Conservation (phyloP, 805 yeast genomes). For the Danielia oregonensis region DNA sequence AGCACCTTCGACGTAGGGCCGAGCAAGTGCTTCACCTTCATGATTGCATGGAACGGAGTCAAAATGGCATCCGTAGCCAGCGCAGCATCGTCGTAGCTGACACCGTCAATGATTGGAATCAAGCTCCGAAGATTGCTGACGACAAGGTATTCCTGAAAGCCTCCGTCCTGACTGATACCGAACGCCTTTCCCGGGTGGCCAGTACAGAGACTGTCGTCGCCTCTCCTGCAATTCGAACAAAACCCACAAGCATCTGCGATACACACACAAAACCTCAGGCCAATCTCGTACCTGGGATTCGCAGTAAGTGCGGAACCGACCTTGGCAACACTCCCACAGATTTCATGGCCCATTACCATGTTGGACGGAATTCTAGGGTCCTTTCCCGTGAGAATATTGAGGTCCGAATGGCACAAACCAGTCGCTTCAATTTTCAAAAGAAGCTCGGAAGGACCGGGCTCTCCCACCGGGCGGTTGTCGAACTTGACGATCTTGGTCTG, state of each 20-base stretch:
- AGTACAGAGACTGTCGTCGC: constrained; percentile 30
- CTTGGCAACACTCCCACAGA: constrained; percentile 34
- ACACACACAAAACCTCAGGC: constrained; percentile 27
- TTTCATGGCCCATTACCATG: constrained; percentile 45
- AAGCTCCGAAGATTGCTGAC: constrained; percentile 32
- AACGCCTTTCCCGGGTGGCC: constrained; percentile 19
- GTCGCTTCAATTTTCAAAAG: constrained; percentile 40
- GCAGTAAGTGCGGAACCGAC: constrained; percentile 21
- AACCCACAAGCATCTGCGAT: constrained; percentile 33
- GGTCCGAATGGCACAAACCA: constrained; percentile 43
- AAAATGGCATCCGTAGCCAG: constrained; percentile 40
- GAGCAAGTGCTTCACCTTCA: constrained; percentile 26
- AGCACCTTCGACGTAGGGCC: constrained; percentile 35
- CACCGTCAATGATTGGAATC: constrained; percentile 38
- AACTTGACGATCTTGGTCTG: constrained; percentile 21
- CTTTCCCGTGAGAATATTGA: constrained; percentile 27
- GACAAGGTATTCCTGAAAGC: constrained; percentile 38
- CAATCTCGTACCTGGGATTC: constrained; percentile 21
- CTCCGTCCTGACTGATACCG: constrained; percentile 38
- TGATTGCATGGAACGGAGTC: constrained; percentile 42
- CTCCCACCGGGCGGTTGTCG: constrained; percentile 26
- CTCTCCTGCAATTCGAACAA: constrained; percentile 32
- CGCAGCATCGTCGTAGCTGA: constrained; percentile 37
- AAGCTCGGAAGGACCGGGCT: constrained; percentile 27
- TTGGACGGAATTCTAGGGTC: constrained; percentile 18